Evolutionary conservation across 768 basidiomycete species (phyloP), one percentile per base, ranked within the genome.

Genomic region (Coprinellus micaceus): DNA sequence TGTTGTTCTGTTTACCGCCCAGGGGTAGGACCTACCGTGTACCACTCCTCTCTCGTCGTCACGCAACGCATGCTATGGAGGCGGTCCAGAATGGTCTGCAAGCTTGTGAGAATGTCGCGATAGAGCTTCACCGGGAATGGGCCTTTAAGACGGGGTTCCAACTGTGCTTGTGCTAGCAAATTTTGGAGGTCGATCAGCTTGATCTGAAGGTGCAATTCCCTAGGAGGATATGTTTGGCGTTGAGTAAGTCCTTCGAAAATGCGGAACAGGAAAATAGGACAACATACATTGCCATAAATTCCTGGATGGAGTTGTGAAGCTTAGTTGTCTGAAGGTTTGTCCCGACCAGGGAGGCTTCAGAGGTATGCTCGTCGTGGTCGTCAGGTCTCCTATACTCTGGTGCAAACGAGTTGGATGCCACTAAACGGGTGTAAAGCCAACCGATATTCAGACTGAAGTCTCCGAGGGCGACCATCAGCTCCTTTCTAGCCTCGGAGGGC

Each of bases 11-110:
- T 24, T 26, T 53, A 29, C 15, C 51, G 17, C 44, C 33, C 33
- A n/a, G 39, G 19, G 30, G 30, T 10, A 7, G 17, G n/a, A 69
- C 82, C 69, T 67, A 82, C 91, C 60, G 88, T 90, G 67, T 86
- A 56, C 94, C 95, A 98, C 75, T 96, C 94, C 69, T 96, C 91
- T 39, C 92, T 81, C 0, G 93, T 94, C 4, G 91, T 97, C n/a
- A 98, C 95, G 67, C 93, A 95, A 26, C 95, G 83, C 89, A 98
- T 97, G 61, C 91, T 91, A 68, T 98, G 97, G 55, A 99, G 71
- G 66, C 82, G 86, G 64, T 95, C 94, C 59, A 96, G 71, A 29
- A 95, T 93, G 1, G 84, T 85, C 68, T 96, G 92, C 59, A 94
- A 64, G 63, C 89, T 89, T 1, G 84, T 87, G 71, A 94, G 74